Percentiles rank a stretch among this genome's conserved stretches.
These are phyloP conservation scores for Colletotrichum sp. DNA, from an alignment of 2,329 filamentous ascomycete species.

Conservation along the genomic window DNA sequence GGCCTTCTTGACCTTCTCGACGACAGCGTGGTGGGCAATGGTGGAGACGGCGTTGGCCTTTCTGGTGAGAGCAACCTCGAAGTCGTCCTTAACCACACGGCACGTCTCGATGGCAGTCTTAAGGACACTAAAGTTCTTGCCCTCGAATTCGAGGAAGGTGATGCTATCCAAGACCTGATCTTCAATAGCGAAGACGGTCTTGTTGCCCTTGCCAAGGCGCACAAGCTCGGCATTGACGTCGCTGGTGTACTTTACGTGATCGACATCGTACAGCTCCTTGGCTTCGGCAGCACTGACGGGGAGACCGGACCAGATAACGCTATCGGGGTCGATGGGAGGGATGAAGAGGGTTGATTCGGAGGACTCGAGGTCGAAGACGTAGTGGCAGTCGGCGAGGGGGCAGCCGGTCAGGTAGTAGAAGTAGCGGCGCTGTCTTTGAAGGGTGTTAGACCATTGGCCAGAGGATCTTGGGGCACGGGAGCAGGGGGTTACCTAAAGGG, in stretches of 20 bases:
- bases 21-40: slow-evolving; percentile 67
- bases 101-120: slow-evolving; percentile 70
- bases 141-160: slow-evolving; percentile 63
- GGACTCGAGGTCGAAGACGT: slow-evolving; percentile 78
- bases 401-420: slow-evolving; percentile 96
- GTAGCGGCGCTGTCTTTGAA: slow-evolving; percentile 77
- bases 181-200: slow-evolving; percentile 75
- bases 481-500: slow-evolving; percentile 71
- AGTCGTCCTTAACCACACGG: slow-evolving; percentile 75
- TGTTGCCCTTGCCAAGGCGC: slow-evolving; percentile 45
- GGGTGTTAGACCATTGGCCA: slow-evolving; percentile 1
- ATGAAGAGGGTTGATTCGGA: slow-evolving; percentile 86
- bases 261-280: slow-evolving; percentile 77
- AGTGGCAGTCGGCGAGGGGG: slow-evolving; percentile 77
- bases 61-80: slow-evolving; percentile 74
- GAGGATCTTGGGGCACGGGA: not conserved
- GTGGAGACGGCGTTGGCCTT: slow-evolving; percentile 74
- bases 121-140: slow-evolving; percentile 56
- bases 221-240: slow-evolving; percentile 78
- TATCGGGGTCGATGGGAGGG: slow-evolving; percentile 84
- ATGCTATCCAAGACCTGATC: slow-evolving; percentile 76
- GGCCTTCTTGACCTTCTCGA: slow-evolving; percentile 65
- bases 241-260: slow-evolving; percentile 73
- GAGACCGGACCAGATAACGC: slow-evolving; percentile 91
- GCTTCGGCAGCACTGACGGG: slow-evolving; percentile 81